Evolutionary conservation across 441 rosid genomes (phyloP).

Genomic region (Euphorbia corollata): DNA sequence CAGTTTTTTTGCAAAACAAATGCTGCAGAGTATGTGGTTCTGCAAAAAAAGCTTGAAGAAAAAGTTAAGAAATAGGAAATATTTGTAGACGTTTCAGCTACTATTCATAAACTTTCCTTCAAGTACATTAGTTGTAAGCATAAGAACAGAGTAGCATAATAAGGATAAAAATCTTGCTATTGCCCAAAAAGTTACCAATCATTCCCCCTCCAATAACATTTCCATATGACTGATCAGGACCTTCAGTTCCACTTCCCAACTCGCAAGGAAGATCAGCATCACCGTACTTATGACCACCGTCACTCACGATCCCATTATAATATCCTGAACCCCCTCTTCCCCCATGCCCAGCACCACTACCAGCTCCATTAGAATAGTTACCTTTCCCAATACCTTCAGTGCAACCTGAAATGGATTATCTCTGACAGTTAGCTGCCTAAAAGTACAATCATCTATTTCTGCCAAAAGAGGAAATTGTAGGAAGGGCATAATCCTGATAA

Average conservation of each 20-base stretch:
- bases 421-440: conserved; percentile 23
- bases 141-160: background rate
- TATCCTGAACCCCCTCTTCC: conserved; percentile 94
- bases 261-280: conserved; percentile 91
- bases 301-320: conserved; percentile 72
- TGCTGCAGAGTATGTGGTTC: background rate
- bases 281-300: conserved; percentile 84
- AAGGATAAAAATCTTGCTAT: background rate
- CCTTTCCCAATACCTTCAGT: conserved; percentile 86
- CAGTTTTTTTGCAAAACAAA: conserved; percentile 3
- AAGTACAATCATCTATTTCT: conserved; percentile 12
- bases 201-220: conserved; percentile 88
- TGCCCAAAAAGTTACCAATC: conserved; percentile 52
- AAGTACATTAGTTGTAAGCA: background rate
- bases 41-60: conserved; percentile 4
- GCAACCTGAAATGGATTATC: conserved; percentile 56
- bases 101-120: conserved; percentile 10
- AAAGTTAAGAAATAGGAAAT: conserved; percentile 1
- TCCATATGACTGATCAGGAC: conserved; percentile 60
- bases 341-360: conserved; percentile 99
- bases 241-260: conserved; percentile 93
- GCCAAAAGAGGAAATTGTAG: conserved; percentile 13
- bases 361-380: conserved; percentile 80
- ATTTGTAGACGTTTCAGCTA: conserved; percentile 1
- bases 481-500: background rate